A percentile compares a stretch with the other conserved stretches of the same genome.
These are phyloP conservation scores for Musa balbisiana DNA, from an alignment of 202 grass and related monocot species.

Conservation along the genomic window DNA sequence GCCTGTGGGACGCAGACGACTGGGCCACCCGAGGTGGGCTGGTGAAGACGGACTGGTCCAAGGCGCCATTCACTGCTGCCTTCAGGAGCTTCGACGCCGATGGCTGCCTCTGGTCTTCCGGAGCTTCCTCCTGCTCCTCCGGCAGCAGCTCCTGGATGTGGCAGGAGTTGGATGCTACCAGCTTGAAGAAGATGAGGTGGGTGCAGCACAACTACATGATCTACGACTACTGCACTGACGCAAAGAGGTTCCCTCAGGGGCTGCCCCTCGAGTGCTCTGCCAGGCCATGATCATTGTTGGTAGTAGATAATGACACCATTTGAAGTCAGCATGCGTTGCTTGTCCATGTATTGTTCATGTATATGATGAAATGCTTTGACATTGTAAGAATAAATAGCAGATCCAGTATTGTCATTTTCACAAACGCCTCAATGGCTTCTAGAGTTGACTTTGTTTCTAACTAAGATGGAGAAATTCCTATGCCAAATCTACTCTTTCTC, in stretches of 20 bases:
- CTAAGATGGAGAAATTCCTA: not conserved
- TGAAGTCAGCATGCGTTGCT: too few relatives aligned
- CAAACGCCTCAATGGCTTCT: too few relatives aligned
- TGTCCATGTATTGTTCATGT: too few relatives aligned
- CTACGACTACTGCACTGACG: slow-evolving; percentile 13
- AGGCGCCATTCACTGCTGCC: slow-evolving; percentile 12
- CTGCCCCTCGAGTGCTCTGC: slow-evolving; percentile 3
- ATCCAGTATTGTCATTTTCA: too few relatives aligned
- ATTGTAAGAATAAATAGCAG: too few relatives aligned
- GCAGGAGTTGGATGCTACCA: not conserved
- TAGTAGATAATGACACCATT: too few relatives aligned
- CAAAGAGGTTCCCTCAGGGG: slow-evolving; percentile 10
- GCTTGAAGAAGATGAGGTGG: slow-evolving; percentile 2
- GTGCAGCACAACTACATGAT: slow-evolving; percentile 21
- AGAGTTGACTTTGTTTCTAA: too few relatives aligned
- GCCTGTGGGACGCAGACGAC: slow-evolving; percentile 22
- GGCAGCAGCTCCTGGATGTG: not conserved
- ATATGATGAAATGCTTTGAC: too few relatives aligned
- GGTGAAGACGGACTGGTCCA: slow-evolving; percentile 15
- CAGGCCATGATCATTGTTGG: not conserved
- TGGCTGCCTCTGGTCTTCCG: not conserved
- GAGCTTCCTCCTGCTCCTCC: not conserved
- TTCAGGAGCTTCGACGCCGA: not conserved
- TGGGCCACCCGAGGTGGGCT: slow-evolving; percentile 11
- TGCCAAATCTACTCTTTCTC: slow-evolving; percentile 26